Evolutionary conservation across 2,329 filamentous ascomycete species (phyloP).

Genomic region (Balansia obtecta): DNA sequence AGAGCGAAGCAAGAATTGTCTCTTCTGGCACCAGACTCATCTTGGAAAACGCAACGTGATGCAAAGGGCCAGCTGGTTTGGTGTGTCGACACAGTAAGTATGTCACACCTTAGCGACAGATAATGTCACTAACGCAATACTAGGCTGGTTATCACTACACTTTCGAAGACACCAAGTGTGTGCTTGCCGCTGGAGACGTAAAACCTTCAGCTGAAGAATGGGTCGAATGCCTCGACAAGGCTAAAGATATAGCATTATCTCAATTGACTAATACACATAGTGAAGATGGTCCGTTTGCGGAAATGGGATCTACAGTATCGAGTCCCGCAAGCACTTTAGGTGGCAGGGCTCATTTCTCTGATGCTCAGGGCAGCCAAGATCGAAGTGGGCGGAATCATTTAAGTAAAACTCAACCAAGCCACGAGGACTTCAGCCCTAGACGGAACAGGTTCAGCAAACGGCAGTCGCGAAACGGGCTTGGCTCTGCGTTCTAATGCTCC

Average conservation of each 20-base stretch:
- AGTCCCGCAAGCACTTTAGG: slow-evolving; percentile 67
- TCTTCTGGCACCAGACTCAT: slow-evolving; percentile 61
- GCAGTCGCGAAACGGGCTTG: slow-evolving; percentile 88
- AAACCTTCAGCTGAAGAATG: slow-evolving; percentile 74
- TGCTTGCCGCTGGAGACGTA: slow-evolving; percentile 41
- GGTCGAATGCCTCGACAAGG: slow-evolving; percentile 79
- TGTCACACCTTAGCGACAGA: background rate
- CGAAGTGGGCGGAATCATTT: slow-evolving; percentile 43
- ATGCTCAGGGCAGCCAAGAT: slow-evolving; percentile 36
- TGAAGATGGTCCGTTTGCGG: slow-evolving; percentile 52
- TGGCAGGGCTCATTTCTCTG: slow-evolving; percentile 39
- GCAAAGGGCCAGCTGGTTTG: slow-evolving; percentile 79
- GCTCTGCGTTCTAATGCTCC: slow-evolving; percentile 58
- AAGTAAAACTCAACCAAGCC: slow-evolving; percentile 44
- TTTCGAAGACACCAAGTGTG: slow-evolving; percentile 84
- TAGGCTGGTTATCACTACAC: slow-evolving; percentile 85
- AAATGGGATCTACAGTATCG: slow-evolving; percentile 59
- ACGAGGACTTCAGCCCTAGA: slow-evolving; percentile 40
- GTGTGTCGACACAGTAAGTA: slow-evolving; percentile 84
- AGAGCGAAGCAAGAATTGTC: slow-evolving; percentile 86
- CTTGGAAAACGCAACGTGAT: slow-evolving; percentile 71
- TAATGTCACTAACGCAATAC: slow-evolving; percentile 12
- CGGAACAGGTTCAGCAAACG: slow-evolving; percentile 74
- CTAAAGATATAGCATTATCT: slow-evolving; percentile 70
- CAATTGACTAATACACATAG: slow-evolving; percentile 58